phyloP scores from a whole-genome alignment of 352 stramenopile genomes.

The Blastocystis sp. region DNA sequence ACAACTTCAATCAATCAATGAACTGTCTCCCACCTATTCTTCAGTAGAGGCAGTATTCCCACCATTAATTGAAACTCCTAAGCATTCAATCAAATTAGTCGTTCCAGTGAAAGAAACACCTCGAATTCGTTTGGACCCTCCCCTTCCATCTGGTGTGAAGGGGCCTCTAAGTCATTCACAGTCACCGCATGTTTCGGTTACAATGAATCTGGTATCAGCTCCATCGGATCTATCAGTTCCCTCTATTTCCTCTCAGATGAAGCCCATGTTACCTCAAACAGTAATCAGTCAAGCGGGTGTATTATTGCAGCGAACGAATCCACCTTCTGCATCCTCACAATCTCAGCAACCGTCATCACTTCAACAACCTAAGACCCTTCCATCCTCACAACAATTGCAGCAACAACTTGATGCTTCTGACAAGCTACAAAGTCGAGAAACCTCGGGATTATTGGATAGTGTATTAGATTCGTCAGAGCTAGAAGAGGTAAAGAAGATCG shows the following conservation, averaged over 20 bases:
- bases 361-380: too few relatives aligned
- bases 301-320: background rate
- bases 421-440: background rate
- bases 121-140: background rate
- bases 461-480: background rate
- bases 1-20: conserved; percentile 36
- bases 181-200: background rate
- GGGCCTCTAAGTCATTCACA: background rate
- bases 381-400: too few relatives aligned
- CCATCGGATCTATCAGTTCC: too few relatives aligned
- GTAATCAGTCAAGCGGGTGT: background rate
- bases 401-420: too few relatives aligned
- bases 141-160: background rate
- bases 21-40: background rate
- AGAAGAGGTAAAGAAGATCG: background rate
- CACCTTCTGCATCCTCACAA: background rate
- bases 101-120: background rate
- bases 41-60: background rate
- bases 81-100: background rate
- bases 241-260: background rate
- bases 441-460: background rate
- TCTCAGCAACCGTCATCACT: too few relatives aligned
- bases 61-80: background rate
- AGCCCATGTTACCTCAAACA: background rate
- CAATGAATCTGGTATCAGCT: too few relatives aligned